Evolutionary conservation across 192 early-diverging fungal genomes (phyloP).

Genomic region (Funneliformis geosporum): DNA sequence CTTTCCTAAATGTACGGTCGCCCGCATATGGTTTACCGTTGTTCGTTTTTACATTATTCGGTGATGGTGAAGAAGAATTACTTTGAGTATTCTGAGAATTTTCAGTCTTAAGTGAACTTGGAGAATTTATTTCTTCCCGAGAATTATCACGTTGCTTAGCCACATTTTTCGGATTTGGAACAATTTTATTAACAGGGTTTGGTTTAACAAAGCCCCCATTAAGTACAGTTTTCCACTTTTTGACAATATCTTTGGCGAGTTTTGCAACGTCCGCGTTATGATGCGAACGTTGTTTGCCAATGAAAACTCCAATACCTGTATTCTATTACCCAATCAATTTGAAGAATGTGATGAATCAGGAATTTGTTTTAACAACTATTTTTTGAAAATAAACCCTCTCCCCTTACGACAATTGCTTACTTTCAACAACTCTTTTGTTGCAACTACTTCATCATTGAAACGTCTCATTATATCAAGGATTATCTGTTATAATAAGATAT

Average conservation of each 20-base stretch:
- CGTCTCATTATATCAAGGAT: slow-evolving; percentile 5
- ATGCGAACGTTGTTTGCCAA: slow-evolving; percentile 73
- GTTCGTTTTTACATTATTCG: slow-evolving; percentile 42
- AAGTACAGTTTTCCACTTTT: slow-evolving; percentile 84
- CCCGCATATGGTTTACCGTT: slow-evolving; percentile 28
- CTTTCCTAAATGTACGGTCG: slow-evolving; percentile 60
- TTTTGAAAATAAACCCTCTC: background rate
- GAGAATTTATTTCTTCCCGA: slow-evolving; percentile 1
- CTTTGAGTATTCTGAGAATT: slow-evolving; percentile 26
- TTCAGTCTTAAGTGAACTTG: slow-evolving; percentile 11
- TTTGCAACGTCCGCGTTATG: slow-evolving; percentile 57
- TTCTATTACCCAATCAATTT: slow-evolving; percentile 46
- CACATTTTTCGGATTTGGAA: slow-evolving; percentile 28
- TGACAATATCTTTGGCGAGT: slow-evolving; percentile 69
- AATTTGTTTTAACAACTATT: background rate
- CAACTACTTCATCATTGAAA: slow-evolving; percentile 2
- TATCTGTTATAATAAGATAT: background rate
- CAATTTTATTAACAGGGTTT: slow-evolving; percentile 27
- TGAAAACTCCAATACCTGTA: slow-evolving; percentile 77
- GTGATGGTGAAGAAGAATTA: slow-evolving; percentile 42
- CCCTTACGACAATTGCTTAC: background rate
- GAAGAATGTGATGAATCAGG: background rate
- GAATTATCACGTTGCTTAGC: slow-evolving; percentile 3
- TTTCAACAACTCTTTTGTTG: slow-evolving; percentile 24
- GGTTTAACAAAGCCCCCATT: slow-evolving; percentile 18